phyloP scores from a whole-genome alignment of 2,329 filamentous ascomycete genomes.

The Rhytidhysteron rufulum region DNA sequence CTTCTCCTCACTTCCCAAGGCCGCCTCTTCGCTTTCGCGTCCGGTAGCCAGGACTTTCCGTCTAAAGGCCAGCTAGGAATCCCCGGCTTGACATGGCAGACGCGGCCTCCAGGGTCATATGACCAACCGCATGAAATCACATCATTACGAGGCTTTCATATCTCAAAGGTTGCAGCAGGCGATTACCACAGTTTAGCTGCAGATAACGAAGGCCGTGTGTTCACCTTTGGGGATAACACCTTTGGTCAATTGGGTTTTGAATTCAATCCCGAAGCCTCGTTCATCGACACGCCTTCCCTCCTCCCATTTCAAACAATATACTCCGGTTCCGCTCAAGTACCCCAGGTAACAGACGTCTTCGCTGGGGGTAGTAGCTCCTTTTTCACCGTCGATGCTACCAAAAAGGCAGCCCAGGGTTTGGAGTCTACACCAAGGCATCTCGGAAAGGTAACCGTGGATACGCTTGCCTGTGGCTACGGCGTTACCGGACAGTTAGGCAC shows the following conservation, averaged over 20 bases:
- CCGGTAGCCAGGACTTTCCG: slow-evolving; percentile 74
- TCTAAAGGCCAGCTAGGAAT: slow-evolving; percentile 82
- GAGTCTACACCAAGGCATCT: slow-evolving; percentile 32
- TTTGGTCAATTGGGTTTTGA: slow-evolving; percentile 88
- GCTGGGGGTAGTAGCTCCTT: slow-evolving; percentile 86
- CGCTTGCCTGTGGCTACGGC: slow-evolving; percentile 83
- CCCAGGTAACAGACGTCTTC: slow-evolving; percentile 71
- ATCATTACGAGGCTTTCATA: slow-evolving; percentile 65
- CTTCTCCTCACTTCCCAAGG: slow-evolving; percentile 80
- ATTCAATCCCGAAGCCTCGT: slow-evolving; percentile 57
- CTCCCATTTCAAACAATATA: slow-evolving; percentile 73
- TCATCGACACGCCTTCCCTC: slow-evolving; percentile 65
- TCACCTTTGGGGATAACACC: slow-evolving; percentile 87
- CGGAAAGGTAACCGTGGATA: slow-evolving; percentile 65
- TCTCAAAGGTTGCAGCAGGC: slow-evolving; percentile 73
- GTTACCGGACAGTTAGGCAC: slow-evolving; percentile 80
- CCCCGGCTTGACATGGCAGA: slow-evolving; percentile 75
- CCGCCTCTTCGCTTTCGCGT: slow-evolving; percentile 83
- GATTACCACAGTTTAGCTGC: slow-evolving; percentile 81
- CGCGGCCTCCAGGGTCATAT: slow-evolving; percentile 70
- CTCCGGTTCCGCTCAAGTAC: slow-evolving; percentile 56
- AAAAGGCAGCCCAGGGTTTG: slow-evolving; percentile 48
- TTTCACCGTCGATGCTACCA: slow-evolving; percentile 76
- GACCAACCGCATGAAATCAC: slow-evolving; percentile 79
- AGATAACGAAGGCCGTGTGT: slow-evolving; percentile 72